These are phyloP conservation scores for Neofusicoccum umdonicola DNA, from an alignment of 2,329 filamentous ascomycete species.

Conservation along the genomic window DNA sequence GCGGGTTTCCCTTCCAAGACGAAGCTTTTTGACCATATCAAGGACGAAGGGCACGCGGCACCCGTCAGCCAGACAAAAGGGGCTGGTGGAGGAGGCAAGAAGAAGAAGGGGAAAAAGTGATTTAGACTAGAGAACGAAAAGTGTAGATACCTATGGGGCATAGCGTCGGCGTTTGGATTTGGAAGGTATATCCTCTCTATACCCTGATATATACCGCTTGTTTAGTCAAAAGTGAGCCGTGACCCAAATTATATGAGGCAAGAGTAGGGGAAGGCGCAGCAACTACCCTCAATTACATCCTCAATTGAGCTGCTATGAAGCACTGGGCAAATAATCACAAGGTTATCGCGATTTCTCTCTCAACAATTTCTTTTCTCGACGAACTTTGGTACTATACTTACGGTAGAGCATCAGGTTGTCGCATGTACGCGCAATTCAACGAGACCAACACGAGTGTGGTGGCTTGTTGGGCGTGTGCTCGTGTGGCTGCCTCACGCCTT, in stretches of 20 bases:
- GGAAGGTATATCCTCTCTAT: neutral
- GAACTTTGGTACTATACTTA: no score
- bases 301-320: no score
- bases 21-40: constrained; percentile 71
- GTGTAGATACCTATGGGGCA: neutral
- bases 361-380: no score
- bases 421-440: no score
- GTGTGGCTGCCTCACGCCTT: neutral
- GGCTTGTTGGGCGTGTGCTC: neutral
- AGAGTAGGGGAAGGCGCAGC: no score
- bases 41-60: constrained; percentile 63
- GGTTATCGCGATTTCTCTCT: no score
- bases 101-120: constrained; percentile 23
- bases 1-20: constrained; percentile 74
- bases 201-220: neutral
- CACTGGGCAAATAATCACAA: no score
- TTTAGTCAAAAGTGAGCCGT: neutral
- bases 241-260: no score
- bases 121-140: neutral
- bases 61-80: constrained; percentile 29
- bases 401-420: no score
- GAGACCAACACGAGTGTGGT: no score
- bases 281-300: no score
- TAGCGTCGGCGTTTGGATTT: constrained; percentile 2
- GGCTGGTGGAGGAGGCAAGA: constrained; percentile 19